Evolutionary conservation across 176 grass and related monocot species (phyloP).

Genomic region (Triticum monococcum): DNA sequence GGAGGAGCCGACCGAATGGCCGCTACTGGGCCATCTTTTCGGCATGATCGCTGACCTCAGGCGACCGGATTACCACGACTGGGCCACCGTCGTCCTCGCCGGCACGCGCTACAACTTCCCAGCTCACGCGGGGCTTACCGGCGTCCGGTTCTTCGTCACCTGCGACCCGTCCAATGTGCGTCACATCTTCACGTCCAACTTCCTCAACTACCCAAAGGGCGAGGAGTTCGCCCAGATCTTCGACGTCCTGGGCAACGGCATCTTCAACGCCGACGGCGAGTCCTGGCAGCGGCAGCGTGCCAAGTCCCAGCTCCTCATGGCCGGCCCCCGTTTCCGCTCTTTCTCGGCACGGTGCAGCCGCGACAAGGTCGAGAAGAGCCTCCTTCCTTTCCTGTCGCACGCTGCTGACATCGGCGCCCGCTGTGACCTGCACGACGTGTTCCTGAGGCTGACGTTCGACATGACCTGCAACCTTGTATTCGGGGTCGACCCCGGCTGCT

Average conservation of each 20-base stretch:
- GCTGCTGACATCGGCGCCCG: too few species aligned
- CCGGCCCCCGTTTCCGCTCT: too few species aligned
- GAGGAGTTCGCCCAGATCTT: constrained; percentile 43
- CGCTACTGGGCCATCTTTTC: constrained; percentile 41
- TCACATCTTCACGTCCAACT: constrained; percentile 63
- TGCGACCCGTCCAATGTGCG: constrained; percentile 55
- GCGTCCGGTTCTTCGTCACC: constrained; percentile 34
- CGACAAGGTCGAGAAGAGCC: too few species aligned
- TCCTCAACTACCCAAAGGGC: constrained; percentile 65
- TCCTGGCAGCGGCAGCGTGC: too few species aligned
- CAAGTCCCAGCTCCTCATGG: too few species aligned
- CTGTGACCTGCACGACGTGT: too few species aligned
- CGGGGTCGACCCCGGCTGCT: constrained; percentile 47
- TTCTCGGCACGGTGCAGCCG: too few species aligned
- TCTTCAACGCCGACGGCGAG: too few species aligned
- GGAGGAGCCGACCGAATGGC: constrained; percentile 48
- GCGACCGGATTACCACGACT: constrained; percentile 34
- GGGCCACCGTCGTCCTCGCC: constrained; percentile 19
- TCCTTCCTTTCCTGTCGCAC: too few species aligned
- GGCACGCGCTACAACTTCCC: constrained; percentile 28
- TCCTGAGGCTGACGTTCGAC: too few species aligned
- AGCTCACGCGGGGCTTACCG: constrained; percentile 10
- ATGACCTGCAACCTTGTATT: too few species aligned
- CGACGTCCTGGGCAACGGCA: too few species aligned
- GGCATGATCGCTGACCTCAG: constrained; percentile 26